phyloP scores from a whole-genome alignment of 441 rosid genomes.

The Omphalea diandra region DNA sequence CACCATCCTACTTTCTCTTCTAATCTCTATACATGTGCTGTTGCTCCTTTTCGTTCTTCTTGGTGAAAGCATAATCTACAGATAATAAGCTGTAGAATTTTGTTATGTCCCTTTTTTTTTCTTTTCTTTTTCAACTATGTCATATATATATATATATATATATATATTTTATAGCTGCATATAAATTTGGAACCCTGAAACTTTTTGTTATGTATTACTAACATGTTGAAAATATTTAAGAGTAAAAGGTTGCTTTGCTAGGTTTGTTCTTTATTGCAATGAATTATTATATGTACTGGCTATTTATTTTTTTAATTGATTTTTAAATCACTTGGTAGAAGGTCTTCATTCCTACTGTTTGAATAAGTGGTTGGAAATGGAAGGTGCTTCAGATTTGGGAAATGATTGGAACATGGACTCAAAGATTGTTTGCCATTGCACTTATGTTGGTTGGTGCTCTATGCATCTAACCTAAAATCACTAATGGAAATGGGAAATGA shows the following conservation, averaged over 20 bases:
- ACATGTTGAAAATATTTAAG: no score
- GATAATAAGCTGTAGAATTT: conserved; percentile 42
- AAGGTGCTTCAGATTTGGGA: conserved; percentile 6
- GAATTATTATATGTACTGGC: neutral
- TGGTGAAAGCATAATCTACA: conserved; percentile 34
- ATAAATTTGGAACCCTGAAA: no score
- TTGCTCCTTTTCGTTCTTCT: conserved; percentile 22
- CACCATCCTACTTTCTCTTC: conserved; percentile 24
- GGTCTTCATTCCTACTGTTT: neutral
- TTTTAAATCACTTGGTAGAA: neutral
- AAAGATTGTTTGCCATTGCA: conserved; percentile 14
- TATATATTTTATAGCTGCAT: no score
- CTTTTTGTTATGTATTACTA: no score
- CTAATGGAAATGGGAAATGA: neutral
- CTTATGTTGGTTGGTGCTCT: conserved; percentile 13
- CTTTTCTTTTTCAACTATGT: conserved; percentile 2
- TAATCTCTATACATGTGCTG: no score
- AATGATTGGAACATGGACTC: conserved; percentile 22
- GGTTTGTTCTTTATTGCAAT: neutral
- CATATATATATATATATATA: no score
- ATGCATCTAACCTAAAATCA: neutral
- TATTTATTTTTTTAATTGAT: neutral
- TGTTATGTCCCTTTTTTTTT: conserved; percentile 22
- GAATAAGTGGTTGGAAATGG: conserved; percentile 9
- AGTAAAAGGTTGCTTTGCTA: no score